A percentile compares a stretch with the other conserved stretches of the same genome.
These are phyloP conservation scores for Fusarium verrucosum DNA, from an alignment of 2,329 filamentous ascomycete genomes.

Conservation along the genomic window DNA sequence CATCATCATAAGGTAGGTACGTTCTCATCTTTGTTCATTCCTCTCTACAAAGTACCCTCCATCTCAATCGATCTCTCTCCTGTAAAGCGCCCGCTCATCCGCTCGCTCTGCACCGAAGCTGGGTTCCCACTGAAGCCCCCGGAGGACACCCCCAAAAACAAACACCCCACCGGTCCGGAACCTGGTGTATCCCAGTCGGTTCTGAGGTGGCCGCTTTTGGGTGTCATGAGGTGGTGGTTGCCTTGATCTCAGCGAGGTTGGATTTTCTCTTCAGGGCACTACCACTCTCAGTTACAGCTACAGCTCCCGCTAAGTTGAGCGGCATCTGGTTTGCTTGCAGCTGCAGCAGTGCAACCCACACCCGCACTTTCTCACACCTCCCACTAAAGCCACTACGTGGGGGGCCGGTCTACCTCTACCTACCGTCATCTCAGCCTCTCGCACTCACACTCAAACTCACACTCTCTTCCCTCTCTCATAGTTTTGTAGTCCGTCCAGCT, in stretches of 20 bases:
- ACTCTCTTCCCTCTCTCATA: slow-evolving; percentile 38
- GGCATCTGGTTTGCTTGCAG: slow-evolving; percentile 38
- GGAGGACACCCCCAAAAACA: slow-evolving; percentile 29
- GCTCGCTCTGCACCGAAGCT: slow-evolving; percentile 17
- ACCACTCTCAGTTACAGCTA: slow-evolving; percentile 25
- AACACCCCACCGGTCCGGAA: slow-evolving; percentile 29
- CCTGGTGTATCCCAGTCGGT: slow-evolving; percentile 22
- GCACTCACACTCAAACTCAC: slow-evolving; percentile 31
- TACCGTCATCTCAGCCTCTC: slow-evolving; percentile 40
- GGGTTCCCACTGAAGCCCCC: slow-evolving; percentile 28
- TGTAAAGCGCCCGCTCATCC: slow-evolving; percentile 20
- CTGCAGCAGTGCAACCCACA: slow-evolving; percentile 39
- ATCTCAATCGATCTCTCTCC: slow-evolving; percentile 8
- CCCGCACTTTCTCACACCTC: slow-evolving; percentile 37
- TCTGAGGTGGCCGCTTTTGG: slow-evolving; percentile 32
- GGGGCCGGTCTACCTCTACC: slow-evolving; percentile 31
- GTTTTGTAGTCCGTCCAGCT: slow-evolving; percentile 6
- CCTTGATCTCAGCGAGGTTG: slow-evolving; percentile 27
- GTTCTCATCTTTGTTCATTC: slow-evolving; percentile 3
- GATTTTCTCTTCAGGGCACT: slow-evolving; percentile 27
- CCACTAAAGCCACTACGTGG: slow-evolving; percentile 35
- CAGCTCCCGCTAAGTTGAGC: slow-evolving; percentile 25
- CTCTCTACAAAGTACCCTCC: background rate
- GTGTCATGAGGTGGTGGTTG: slow-evolving; percentile 23
- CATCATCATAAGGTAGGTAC: background rate